Evolutionary conservation across 2,329 filamentous ascomycete genomes (phyloP), one percentile per base, ranked within the genome.

Genomic region (Colletotrichum sp.): DNA sequence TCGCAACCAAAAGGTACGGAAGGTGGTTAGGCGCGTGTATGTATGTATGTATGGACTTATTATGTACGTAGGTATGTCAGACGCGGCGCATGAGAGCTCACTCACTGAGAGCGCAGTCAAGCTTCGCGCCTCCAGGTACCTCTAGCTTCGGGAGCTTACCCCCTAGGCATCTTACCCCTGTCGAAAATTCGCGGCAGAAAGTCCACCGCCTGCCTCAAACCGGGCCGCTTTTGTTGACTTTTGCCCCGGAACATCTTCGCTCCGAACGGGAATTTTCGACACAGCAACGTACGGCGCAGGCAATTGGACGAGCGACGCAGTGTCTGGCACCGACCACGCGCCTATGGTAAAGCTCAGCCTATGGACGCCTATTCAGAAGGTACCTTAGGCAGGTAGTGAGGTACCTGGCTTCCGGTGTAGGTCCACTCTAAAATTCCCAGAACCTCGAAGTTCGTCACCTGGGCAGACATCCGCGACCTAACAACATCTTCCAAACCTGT

Each of bases 391-490:
- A 65, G 61, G 34, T 39, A 64, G 21, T 36, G 36, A 65, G 21
- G 32, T 65, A 18, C 26, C 59, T 34, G 14, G 21, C 63, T 26
- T 67, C 26, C 30, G 66, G 64, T n/a, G 43, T 36, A 48, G 72
- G 26, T 72, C 75, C 75, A 76, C 75, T 75, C 72, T 76, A 75
- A 75, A 77, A 68, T 75, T 76, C 72, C 75, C 68, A 71, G 75
- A 57, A 77, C 67, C 74, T 76, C 71, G 74, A 76, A 68, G 73
- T 65, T 32, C 64, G 65, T 76, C 63, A 36, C 68, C 55, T 59
- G 60, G 34, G 14, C 26, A 71, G 68, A 75, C 57, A 68, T 21
- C 26, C 48, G 64, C 74, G 65, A 65, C 64, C 70, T 24, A n/a
- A 60, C 59, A 60, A 34, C 48, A 21, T 26, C n/a, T 43, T 39